Evolutionary conservation across 352 stramenopile genomes (phyloP).

Genomic region (Pseudoperonospora humuli): DNA sequence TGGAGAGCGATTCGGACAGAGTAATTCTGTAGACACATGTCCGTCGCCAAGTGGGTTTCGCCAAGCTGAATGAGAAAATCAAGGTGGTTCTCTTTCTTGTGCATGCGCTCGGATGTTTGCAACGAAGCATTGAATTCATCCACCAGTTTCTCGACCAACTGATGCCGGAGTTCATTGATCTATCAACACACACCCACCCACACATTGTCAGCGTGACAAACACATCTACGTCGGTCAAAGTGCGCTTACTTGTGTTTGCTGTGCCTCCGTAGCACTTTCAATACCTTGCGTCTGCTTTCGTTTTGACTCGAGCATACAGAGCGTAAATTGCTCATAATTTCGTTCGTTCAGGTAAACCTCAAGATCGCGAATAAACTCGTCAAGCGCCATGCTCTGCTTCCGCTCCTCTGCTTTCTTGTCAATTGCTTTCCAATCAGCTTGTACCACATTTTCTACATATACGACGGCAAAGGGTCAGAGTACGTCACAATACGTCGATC

Average conservation of each 20-base stretch:
- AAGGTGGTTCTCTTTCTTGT: slow-evolving; percentile 78
- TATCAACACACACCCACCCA: slow-evolving; percentile 15
- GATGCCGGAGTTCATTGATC: slow-evolving; percentile 42
- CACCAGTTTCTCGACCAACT: slow-evolving; percentile 52
- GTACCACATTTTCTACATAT: slow-evolving; percentile 30
- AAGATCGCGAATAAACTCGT: slow-evolving; percentile 59
- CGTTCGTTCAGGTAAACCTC: slow-evolving; percentile 60
- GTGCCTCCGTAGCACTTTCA: slow-evolving; percentile 27
- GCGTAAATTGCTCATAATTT: slow-evolving; percentile 56
- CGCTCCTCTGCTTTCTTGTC: slow-evolving; percentile 44
- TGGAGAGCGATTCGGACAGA: slow-evolving; percentile 69
- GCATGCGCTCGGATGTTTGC: slow-evolving; percentile 71
- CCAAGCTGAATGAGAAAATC: slow-evolving; percentile 66
- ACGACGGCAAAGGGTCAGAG: too few relatives aligned
- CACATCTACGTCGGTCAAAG: too few relatives aligned
- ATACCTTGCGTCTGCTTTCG: slow-evolving; percentile 30
- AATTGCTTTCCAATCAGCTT: slow-evolving; percentile 30
- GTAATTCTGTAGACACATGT: slow-evolving; percentile 83
- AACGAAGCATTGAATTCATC: slow-evolving; percentile 75
- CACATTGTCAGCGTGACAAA: too few relatives aligned
- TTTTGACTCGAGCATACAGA: slow-evolving; percentile 46
- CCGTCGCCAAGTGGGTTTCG: slow-evolving; percentile 51
- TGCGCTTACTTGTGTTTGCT: slow-evolving; percentile 36
- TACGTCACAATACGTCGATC: too few relatives aligned
- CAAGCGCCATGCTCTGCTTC: slow-evolving; percentile 38